Conservation (phyloP, 345 rosid species). For the Arabis hirsuta region DNA sequence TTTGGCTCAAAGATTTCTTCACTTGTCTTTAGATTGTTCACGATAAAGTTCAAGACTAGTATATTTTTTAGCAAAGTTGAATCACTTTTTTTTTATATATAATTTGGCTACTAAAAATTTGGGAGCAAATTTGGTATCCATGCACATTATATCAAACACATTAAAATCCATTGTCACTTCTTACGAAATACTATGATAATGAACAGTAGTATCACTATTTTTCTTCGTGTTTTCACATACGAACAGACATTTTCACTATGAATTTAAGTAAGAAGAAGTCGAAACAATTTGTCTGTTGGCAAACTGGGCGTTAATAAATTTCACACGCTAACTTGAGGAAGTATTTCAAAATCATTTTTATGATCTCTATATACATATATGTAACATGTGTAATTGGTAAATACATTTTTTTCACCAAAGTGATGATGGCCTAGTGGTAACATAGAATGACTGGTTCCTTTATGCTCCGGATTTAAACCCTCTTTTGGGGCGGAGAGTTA, state of each 20-base stretch:
- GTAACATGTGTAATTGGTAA: neutral
- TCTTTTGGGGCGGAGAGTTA: too few relatives aligned
- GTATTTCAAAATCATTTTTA: neutral
- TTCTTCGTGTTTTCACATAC: neutral
- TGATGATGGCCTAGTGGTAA: too few relatives aligned
- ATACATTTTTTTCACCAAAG: too few relatives aligned
- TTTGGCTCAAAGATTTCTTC: too few relatives aligned
- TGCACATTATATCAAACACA: neutral
- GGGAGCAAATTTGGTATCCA: neutral
- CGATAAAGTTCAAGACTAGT: too few relatives aligned
- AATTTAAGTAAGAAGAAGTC: neutral
- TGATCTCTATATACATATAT: neutral
- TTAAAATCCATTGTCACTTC: neutral
- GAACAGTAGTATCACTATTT: neutral
- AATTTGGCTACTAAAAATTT: neutral
- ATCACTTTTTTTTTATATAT: too few relatives aligned
- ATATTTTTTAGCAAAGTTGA: too few relatives aligned
- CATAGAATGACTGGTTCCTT: too few relatives aligned
- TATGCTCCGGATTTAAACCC: too few relatives aligned
- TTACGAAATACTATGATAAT: too few relatives aligned
- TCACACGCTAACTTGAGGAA: neutral
- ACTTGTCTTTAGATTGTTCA: too few relatives aligned
- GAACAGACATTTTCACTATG: neutral
- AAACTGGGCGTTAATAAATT: neutral
- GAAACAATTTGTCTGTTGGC: neutral